Percentiles rank a stretch among this genome's conserved stretches.
Conservation (phyloP, 1,284 basidiomycete genomes). For the Phenoliferia sp. region DNA sequence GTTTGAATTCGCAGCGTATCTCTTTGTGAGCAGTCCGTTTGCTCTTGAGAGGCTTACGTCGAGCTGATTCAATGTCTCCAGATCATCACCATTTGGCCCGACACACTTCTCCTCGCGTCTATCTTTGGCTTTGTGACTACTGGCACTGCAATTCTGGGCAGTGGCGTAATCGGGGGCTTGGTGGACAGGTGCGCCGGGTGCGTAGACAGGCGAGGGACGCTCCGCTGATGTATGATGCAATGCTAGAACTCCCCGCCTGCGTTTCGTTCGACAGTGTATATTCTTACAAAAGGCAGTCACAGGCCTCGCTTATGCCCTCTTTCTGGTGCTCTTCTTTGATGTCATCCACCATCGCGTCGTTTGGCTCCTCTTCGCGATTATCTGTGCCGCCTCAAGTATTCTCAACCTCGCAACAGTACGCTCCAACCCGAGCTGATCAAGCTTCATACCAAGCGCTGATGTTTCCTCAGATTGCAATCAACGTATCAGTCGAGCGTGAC, state of each 20-base stretch:
- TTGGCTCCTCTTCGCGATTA: slow-evolving; percentile 42
- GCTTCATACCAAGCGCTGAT: background rate
- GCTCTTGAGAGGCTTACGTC: slow-evolving; percentile 10
- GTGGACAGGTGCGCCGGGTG: slow-evolving; percentile 43
- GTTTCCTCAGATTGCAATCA: slow-evolving; percentile 47
- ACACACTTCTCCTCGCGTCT: slow-evolving; percentile 49
- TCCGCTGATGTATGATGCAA: background rate
- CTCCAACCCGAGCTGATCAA: background rate
- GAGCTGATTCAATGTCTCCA: slow-evolving; percentile 32
- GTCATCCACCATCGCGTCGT: background rate
- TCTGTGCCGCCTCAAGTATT: slow-evolving; percentile 46
- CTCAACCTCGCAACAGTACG: slow-evolving; percentile 42
- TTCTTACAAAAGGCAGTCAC: slow-evolving; percentile 49
- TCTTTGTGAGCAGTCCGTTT: too few species aligned
- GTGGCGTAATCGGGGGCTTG: slow-evolving; percentile 47
- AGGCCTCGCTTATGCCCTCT: slow-evolving; percentile 45
- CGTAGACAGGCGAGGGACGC: background rate
- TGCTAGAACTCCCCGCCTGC: slow-evolving; percentile 41
- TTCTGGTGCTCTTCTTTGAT: slow-evolving; percentile 40
- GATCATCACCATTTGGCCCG: slow-evolving; percentile 38
- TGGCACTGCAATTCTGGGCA: slow-evolving; percentile 42
- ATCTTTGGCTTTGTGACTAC: slow-evolving; percentile 51
- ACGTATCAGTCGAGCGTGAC: slow-evolving; percentile 55
- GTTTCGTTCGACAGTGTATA: slow-evolving; percentile 48
- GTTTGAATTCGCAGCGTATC: background rate